phyloP scores from a whole-genome alignment of 345 rosid genomes.

The Sisymbrium irio region DNA sequence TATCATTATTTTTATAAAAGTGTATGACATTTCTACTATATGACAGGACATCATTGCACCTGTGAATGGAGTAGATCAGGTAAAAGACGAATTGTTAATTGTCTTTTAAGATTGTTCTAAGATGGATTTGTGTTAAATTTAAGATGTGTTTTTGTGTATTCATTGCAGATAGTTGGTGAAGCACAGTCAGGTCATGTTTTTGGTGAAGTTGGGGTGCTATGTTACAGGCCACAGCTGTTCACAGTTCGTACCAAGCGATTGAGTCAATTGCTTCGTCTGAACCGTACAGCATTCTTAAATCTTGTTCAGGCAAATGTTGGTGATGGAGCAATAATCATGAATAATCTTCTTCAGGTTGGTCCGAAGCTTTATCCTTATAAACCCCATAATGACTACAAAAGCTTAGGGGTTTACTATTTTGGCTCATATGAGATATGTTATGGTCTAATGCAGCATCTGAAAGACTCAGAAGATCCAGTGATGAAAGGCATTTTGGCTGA shows the following conservation, averaged over 20 bases:
- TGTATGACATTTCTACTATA: neutral
- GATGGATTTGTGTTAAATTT: constrained; percentile 23
- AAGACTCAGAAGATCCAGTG: constrained; percentile 56
- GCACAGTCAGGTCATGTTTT: constrained; percentile 68
- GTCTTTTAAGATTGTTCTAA: neutral
- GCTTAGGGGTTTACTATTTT: neutral
- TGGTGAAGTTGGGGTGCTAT: constrained; percentile 85
- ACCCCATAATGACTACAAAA: neutral
- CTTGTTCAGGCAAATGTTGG: constrained; percentile 83
- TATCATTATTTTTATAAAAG: constrained; percentile 16
- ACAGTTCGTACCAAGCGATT: constrained; percentile 78
- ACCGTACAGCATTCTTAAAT: constrained; percentile 66
- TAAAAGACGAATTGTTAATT: constrained; percentile 20
- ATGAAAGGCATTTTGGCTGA: constrained; percentile 60
- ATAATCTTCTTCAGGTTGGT: constrained; percentile 86
- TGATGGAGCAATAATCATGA: constrained; percentile 87
- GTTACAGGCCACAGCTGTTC: constrained; percentile 84
- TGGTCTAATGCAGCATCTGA: constrained; percentile 59
- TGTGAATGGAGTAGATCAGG: constrained; percentile 68
- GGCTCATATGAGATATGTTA: neutral
- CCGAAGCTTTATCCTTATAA: neutral
- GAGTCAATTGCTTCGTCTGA: constrained; percentile 85
- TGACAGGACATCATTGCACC: constrained; percentile 60
- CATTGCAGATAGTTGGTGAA: constrained; percentile 61
- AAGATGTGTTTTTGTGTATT: constrained; percentile 3